Conservation (phyloP, 2,329 filamentous ascomycete species). For the Fonsecaea multimorphosa region DNA sequence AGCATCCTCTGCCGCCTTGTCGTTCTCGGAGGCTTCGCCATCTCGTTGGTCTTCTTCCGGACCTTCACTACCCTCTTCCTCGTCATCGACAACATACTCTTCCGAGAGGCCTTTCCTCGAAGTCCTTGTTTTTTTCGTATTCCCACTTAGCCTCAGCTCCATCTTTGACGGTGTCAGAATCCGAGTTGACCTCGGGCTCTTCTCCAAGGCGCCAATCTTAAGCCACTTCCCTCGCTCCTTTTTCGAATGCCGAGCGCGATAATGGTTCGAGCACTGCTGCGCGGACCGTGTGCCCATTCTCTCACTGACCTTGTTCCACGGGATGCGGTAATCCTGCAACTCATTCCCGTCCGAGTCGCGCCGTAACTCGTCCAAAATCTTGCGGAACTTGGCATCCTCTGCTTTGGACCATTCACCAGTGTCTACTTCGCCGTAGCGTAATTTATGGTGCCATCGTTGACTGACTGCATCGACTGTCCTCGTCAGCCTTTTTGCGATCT, state of each 20-base stretch:
- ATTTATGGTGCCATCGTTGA: constrained; percentile 52
- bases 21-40: constrained; percentile 19
- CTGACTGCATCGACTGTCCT: constrained; percentile 51
- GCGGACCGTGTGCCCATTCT: constrained; percentile 37
- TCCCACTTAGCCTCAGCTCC: constrained; percentile 27
- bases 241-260: constrained; percentile 34
- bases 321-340: constrained; percentile 41
- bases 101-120: constrained; percentile 19
- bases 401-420: constrained; percentile 47
- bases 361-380: constrained; percentile 38
- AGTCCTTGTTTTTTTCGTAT: not conserved
- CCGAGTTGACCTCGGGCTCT: constrained; percentile 24
- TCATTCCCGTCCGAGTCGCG: constrained; percentile 37
- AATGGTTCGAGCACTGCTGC: constrained; percentile 40
- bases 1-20: not conserved
- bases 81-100: constrained; percentile 28
- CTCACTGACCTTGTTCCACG: constrained; percentile 38
- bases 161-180: constrained; percentile 35
- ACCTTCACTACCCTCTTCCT: constrained; percentile 29
- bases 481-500: constrained; percentile 48
- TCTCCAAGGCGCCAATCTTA: constrained; percentile 28
- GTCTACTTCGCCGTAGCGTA: constrained; percentile 47
- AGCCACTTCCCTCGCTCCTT: constrained; percentile 31
- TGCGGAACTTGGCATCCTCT: constrained; percentile 43
- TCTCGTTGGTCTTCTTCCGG: constrained; percentile 12